A percentile compares a stretch with the other conserved stretches of the same genome.
These are phyloP conservation scores for Entomortierella beljakovae DNA, from an alignment of 192 early-diverging fungal species.

Conservation along the genomic window DNA sequence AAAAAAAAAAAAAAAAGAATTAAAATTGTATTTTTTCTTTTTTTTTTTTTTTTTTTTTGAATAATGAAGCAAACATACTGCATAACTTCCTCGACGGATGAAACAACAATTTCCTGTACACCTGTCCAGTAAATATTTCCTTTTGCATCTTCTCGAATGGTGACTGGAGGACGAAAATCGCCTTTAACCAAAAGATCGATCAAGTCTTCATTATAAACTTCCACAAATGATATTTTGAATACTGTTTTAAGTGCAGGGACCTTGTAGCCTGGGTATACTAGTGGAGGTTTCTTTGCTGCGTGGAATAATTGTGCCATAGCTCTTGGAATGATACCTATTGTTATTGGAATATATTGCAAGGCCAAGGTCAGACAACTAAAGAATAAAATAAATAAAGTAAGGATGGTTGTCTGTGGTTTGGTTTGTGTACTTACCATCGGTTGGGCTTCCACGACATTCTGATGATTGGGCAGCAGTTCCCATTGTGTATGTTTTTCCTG, in stretches of 20 bases:
- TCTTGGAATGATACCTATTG: slow-evolving; percentile 77
- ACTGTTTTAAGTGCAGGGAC: slow-evolving; percentile 46
- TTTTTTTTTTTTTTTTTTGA: slow-evolving; percentile 21
- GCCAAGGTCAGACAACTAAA: neutral
- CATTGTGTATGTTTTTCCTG: slow-evolving; percentile 98
- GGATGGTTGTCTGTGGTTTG: neutral
- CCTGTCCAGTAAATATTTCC: slow-evolving; percentile 91
- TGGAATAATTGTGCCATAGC: slow-evolving; percentile 75
- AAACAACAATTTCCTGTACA: slow-evolving; percentile 81
- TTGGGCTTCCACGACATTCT: slow-evolving; percentile 42
- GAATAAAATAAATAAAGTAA: neutral
- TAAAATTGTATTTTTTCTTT: too few relatives aligned
- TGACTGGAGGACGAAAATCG: slow-evolving; percentile 69
- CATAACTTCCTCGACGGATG: slow-evolving; percentile 78
- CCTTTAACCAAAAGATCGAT: slow-evolving; percentile 86
- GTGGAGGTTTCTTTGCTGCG: slow-evolving; percentile 29
- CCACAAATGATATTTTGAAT: slow-evolving; percentile 89
- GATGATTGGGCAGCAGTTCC: slow-evolving; percentile 72
- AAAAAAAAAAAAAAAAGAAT: too few relatives aligned
- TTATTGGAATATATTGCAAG: slow-evolving; percentile 15
- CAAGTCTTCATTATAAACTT: slow-evolving; percentile 97
- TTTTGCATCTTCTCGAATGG: slow-evolving; percentile 86
- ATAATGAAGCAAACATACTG: slow-evolving; percentile 52
- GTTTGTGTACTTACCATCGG: slow-evolving; percentile 23
- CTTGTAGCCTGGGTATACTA: slow-evolving; percentile 41